Base-by-base conservation (phyloP, 306 rosid genomes). In the Quercus aquifolioides region DNA sequence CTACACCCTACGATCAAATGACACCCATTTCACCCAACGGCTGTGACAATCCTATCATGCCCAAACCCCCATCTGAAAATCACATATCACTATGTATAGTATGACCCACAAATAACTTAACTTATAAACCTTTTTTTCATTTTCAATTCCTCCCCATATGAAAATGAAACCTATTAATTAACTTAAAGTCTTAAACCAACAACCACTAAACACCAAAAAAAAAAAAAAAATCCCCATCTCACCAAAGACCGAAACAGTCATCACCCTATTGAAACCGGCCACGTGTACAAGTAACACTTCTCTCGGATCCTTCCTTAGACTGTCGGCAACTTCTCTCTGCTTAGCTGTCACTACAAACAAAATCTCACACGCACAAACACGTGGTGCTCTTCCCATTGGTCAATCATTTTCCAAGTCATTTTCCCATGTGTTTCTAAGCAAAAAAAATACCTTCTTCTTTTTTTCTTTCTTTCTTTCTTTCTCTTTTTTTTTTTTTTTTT, bases 331-430 rank as follows among this genome's bases (percentile, higher is more conserved):
- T 74, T 56, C 57, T 9, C 80, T 28, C 76, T 58, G 85, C 92
- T 85, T 87, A 90, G 94, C 87, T 91, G 97, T 91, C 89, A 85
- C 79, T 72, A 55, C 41, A 83, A 74, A 78, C 87, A 82, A n/a
- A n/a, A 84, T 41, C 76, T 30, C 76, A 71, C 80, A 6, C 30
- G 38, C 41, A 1, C 4, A 0, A 5, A 49, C 91, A 86, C 90
- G 84, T 85, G 94, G 79, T 89, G 5, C 0, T 0, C 0, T 7
- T 80, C 63, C 43, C 20, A 88, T 88, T 87, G 80, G 84, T 23
- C 38, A 25, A 35, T 11, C 6, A 76, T 71, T 73, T 58, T 80
- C 80, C 21, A 1, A 1, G 43, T 79, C 79, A 13, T 26, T 41
- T 20, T 64, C 58, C 17, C 54, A 51, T 20, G 52, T n/a, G 30